phyloP scores from a whole-genome alignment of 805 yeast species.

The Ogataea paraovalis region DNA sequence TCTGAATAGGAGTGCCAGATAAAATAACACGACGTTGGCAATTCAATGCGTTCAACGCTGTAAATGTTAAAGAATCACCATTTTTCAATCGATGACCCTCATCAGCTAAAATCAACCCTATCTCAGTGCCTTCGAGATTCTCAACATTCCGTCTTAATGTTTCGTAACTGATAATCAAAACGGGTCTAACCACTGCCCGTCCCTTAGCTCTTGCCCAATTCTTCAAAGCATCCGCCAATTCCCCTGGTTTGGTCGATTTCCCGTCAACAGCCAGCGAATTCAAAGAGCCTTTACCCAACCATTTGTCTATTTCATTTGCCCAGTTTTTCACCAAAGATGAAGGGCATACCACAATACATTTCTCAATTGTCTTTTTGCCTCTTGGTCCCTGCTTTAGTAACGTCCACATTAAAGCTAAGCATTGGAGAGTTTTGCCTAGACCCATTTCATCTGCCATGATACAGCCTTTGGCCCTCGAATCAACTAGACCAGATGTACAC shows the following conservation, averaged over 20 bases:
- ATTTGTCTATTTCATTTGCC: conserved; percentile 93
- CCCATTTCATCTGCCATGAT: conserved; percentile 99
- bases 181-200: conserved; percentile 86
- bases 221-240: conserved; percentile 61
- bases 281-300: conserved; percentile 91
- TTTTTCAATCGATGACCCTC: conserved; percentile 83
- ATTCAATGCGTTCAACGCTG: conserved; percentile 75
- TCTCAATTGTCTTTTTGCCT: conserved; percentile 76
- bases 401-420: conserved; percentile 91
- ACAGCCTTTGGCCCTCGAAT: conserved; percentile 85
- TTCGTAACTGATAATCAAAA: conserved; percentile 89
- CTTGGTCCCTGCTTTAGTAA: conserved; percentile 83
- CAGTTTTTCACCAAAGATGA: conserved; percentile 90
- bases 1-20: conserved; percentile 96
- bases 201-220: conserved; percentile 90
- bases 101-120: conserved; percentile 83
- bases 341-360: conserved; percentile 92
- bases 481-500: conserved; percentile 85
- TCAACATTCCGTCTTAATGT: conserved; percentile 84
- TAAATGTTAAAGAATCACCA: conserved; percentile 89
- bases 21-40: conserved; percentile 87
- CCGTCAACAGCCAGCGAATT: conserved; percentile 93
- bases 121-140: conserved; percentile 66
- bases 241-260: conserved; percentile 67
- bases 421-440: conserved; percentile 84